phyloP scores from a whole-genome alignment of 2,329 filamentous ascomycete genomes.

The Hypoxylon sp. region DNA sequence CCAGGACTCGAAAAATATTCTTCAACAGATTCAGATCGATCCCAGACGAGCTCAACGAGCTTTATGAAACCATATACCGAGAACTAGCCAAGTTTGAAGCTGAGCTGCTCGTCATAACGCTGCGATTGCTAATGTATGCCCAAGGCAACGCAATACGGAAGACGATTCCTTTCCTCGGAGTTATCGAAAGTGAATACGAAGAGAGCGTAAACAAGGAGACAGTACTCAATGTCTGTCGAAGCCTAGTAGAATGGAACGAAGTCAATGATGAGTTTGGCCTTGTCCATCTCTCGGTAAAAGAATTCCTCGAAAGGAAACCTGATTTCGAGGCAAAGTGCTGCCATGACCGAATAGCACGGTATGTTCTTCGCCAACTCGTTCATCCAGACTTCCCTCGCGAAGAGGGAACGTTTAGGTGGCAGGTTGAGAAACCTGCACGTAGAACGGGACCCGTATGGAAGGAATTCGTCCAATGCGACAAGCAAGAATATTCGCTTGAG shows the following conservation, averaged over 20 bases:
- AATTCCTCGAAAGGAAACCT: not conserved
- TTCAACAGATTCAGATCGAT: not conserved
- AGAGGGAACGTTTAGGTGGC: too few species aligned
- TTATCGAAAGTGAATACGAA: not conserved
- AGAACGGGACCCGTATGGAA: too few species aligned
- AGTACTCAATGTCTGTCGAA: not conserved
- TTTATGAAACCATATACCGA: not conserved
- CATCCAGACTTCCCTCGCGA: not conserved
- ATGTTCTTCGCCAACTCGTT: not conserved
- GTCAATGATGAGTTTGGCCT: not conserved
- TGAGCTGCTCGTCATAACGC: not conserved
- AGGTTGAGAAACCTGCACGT: too few species aligned
- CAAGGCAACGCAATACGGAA: not conserved
- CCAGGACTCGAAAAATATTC: not conserved
- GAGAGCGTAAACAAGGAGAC: not conserved
- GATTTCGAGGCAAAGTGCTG: not conserved
- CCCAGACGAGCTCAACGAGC: not conserved
- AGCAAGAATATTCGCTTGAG: not conserved
- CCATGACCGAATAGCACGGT: not conserved
- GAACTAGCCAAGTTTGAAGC: not conserved
- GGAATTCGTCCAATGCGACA: not conserved
- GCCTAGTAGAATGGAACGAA: not conserved
- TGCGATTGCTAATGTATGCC: not conserved
- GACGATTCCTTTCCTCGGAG: not conserved
- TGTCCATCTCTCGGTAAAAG: not conserved